Percentiles rank a stretch among this genome's conserved stretches.
Evolutionary conservation across 441 rosid species (phyloP).

Genomic region (Pelargonium myrrhifolium): DNA sequence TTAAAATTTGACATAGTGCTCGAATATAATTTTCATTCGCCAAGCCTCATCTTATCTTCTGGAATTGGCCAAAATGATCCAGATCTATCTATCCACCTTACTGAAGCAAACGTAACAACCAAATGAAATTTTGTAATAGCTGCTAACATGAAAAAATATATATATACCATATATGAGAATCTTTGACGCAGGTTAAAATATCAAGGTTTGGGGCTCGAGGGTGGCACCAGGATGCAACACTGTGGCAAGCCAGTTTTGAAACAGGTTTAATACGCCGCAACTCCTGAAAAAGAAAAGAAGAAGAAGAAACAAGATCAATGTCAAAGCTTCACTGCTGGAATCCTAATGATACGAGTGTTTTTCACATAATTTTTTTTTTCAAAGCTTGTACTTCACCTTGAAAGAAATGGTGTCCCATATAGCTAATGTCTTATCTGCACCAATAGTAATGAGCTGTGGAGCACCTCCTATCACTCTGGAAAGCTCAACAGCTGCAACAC

Average conservation of each 20-base stretch:
- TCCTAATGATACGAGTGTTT: conserved; percentile 14
- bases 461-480: conserved; percentile 92
- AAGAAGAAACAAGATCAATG: conserved; percentile 7
- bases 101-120: too few species aligned
- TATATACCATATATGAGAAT: conserved; percentile 90
- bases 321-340: conserved; percentile 9
- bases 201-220: conserved; percentile 99
- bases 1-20: background rate
- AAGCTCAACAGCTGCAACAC: conserved; percentile 87
- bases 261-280: conserved; percentile 94
- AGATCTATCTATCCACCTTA: too few species aligned
- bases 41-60: background rate
- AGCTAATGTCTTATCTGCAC: conserved; percentile 95
- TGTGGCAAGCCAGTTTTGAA: conserved; percentile 87
- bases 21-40: background rate
- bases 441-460: conserved; percentile 90
- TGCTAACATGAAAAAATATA: conserved; percentile 6
- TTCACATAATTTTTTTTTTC: conserved; percentile 5
- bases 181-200: conserved; percentile 90
- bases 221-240: conserved; percentile 98
- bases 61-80: background rate
- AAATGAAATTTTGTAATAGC: conserved; percentile 14
- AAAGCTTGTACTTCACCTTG: conserved; percentile 49
- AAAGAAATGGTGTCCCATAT: conserved; percentile 98
- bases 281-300: conserved; percentile 50